phyloP scores from a whole-genome alignment of 202 grass and related monocot species.

The Hordeum pubiflorum region DNA sequence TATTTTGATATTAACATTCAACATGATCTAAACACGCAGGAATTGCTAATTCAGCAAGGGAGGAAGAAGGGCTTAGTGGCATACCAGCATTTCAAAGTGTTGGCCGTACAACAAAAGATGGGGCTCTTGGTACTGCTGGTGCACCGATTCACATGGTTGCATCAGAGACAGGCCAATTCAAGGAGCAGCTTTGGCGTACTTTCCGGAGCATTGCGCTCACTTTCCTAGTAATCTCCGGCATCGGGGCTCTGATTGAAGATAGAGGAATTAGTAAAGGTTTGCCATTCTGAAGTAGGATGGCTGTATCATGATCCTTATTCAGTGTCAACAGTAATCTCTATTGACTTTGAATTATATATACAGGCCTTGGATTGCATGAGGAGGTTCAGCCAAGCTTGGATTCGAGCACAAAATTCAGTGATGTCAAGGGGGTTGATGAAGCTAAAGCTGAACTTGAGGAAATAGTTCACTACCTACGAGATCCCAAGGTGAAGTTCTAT shows the following conservation, averaged over 20 bases:
- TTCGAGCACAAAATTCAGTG: conserved; percentile 82
- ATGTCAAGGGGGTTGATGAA: conserved; percentile 97
- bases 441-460: conserved; percentile 97
- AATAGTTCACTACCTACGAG: conserved; percentile 97
- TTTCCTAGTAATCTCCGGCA: conserved; percentile 85
- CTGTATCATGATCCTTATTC: conserved; percentile 3
- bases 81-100: conserved; percentile 53
- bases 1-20: background rate
- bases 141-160: conserved; percentile 91
- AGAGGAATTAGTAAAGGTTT: conserved; percentile 92
- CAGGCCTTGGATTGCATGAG: conserved; percentile 81
- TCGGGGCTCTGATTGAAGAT: conserved; percentile 83
- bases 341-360: conserved; percentile 18
- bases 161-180: conserved; percentile 73
- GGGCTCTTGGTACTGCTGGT: conserved; percentile 65
- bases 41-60: conserved; percentile 43
- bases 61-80: conserved; percentile 48
- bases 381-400: conserved; percentile 83
- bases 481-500: conserved; percentile 67
- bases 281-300: background rate
- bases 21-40: conserved; percentile 27
- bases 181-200: conserved; percentile 91
- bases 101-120: conserved; percentile 56
- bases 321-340: background rate
- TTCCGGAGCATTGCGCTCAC: conserved; percentile 76